Base-by-base conservation (phyloP, 2,329 filamentous ascomycete genomes). In the Microsporum canis region DNA sequence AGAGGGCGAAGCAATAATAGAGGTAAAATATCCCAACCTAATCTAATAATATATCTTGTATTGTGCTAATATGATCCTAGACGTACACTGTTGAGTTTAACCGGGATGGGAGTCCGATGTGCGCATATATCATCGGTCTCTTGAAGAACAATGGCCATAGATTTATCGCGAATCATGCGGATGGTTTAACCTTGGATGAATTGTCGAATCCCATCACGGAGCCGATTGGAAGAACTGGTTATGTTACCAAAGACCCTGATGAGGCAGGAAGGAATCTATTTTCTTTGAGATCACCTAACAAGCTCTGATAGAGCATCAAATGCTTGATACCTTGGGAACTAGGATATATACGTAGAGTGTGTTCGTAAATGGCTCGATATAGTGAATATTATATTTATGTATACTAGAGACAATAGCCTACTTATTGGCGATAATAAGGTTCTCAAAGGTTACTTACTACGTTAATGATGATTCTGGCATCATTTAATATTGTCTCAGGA, bases 1-100 rank as follows among this genome's bases (percentile, higher is more conserved):
- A 0, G 72, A 80, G 38, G 82, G 82, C 0, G 77, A 79, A 61
- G 80, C 77, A 1, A 66, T 78, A 0, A 76, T 84, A 58, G 82
- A 84, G 74, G 81, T 82, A 70, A 64, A 71, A 70, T n/a, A 12
- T 51, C 10, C 36, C 23, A 47, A 6, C 29, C 1, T 17, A 29
- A 5, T 29, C 14, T 41, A 17, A n/a, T 7, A 23, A 6, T 2
- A 47, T n/a, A 23, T 41, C 38, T 17, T 31, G 3, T 34, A 6
- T 8, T 27, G 7, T 31, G n/a, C 36, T 51, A n/a, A 53, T 17
- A 47, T 64, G 66, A 51, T 65, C 45, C 34, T 63, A 84, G 80
- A 85, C 83, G 7, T 86, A 85, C 60, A 85, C 83, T 0, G 80
- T 84, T 1, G 79, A 84, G 58, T 85, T 80, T 66, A 71, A 73